phyloP scores from a whole-genome alignment of 768 basidiomycete species.

The Dendrothele bispora region DNA sequence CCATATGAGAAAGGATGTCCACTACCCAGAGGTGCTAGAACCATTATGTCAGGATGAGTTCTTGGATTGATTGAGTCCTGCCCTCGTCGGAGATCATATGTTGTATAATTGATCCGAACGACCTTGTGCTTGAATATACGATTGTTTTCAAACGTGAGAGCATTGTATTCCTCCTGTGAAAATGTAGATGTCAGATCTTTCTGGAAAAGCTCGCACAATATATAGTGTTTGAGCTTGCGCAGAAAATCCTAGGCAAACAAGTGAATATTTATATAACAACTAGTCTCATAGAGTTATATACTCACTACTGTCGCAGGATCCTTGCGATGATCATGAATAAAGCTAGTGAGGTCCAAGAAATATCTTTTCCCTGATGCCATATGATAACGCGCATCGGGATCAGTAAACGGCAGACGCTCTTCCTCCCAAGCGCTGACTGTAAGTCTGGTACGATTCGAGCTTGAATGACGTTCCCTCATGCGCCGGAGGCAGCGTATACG shows the following conservation, averaged over 20 bases:
- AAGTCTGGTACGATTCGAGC: too few relatives aligned
- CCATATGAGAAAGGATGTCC: slow-evolving; percentile 30
- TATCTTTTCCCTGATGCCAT: slow-evolving; percentile 17
- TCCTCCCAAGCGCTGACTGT: slow-evolving; percentile 1
- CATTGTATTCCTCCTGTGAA: slow-evolving; percentile 4
- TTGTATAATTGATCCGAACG: slow-evolving; percentile 34
- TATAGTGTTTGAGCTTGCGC: slow-evolving; percentile 1
- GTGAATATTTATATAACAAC: background rate
- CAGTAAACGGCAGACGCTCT: slow-evolving; percentile 11
- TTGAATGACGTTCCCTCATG: too few relatives aligned
- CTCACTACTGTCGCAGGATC: slow-evolving; percentile 29
- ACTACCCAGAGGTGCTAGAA: slow-evolving; percentile 11
- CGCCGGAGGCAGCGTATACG: too few relatives aligned
- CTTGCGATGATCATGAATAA: slow-evolving; percentile 10
- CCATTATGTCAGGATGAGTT: slow-evolving; percentile 33
- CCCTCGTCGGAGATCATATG: slow-evolving; percentile 30
- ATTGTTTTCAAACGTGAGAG: slow-evolving; percentile 19
- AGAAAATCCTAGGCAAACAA: background rate
- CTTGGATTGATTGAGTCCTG: slow-evolving; percentile 37
- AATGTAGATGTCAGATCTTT: background rate
- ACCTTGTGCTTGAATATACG: slow-evolving; percentile 22
- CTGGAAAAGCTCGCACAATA: background rate
- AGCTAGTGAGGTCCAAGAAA: slow-evolving; percentile 10
- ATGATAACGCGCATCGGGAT: slow-evolving; percentile 17
- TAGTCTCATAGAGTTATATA: background rate